Conservation (phyloP, 1,284 basidiomycete species). For the Ganoderma resinaceum region DNA sequence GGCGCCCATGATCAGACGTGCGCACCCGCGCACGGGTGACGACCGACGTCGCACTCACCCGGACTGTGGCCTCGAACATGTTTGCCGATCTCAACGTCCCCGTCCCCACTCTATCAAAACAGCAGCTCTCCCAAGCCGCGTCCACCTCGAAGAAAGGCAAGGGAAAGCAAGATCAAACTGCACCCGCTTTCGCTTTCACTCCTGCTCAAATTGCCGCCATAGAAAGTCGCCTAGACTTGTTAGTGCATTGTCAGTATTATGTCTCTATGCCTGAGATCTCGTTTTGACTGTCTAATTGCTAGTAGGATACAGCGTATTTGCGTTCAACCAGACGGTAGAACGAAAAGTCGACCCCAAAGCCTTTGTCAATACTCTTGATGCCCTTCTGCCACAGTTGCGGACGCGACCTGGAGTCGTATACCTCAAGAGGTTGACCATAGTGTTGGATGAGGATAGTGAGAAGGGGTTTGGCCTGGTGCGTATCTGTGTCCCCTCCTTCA, state of each 20-base stretch:
- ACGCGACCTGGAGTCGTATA: slow-evolving; percentile 63
- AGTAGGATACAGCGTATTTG: slow-evolving; percentile 85
- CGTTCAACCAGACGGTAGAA: slow-evolving; percentile 71
- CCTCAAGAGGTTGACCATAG: slow-evolving; percentile 74
- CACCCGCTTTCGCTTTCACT: slow-evolving; percentile 38
- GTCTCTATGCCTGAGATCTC: background rate
- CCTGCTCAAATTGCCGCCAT: slow-evolving; percentile 48
- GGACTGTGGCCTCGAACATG: slow-evolving; percentile 34
- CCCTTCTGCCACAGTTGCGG: slow-evolving; percentile 59
- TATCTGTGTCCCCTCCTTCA: slow-evolving; percentile 7
- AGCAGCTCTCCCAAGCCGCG: slow-evolving; percentile 26
- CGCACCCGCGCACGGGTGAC: no score
- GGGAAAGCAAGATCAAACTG: slow-evolving; percentile 43
- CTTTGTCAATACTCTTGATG: slow-evolving; percentile 66
- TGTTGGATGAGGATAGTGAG: slow-evolving; percentile 80
- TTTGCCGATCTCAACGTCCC: slow-evolving; percentile 53
- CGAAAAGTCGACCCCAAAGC: slow-evolving; percentile 74
- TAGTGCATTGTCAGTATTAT: slow-evolving; percentile 50
- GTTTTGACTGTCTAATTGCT: slow-evolving; percentile 33
- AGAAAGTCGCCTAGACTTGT: slow-evolving; percentile 51
- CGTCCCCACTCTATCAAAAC: slow-evolving; percentile 38
- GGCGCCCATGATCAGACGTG: background rate
- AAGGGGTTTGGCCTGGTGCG: slow-evolving; percentile 80
- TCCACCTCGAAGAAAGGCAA: slow-evolving; percentile 48
- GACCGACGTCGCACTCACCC: background rate